phyloP scores from a whole-genome alignment of 2,329 filamentous ascomycete genomes.

The Hypoxylon sp. region DNA sequence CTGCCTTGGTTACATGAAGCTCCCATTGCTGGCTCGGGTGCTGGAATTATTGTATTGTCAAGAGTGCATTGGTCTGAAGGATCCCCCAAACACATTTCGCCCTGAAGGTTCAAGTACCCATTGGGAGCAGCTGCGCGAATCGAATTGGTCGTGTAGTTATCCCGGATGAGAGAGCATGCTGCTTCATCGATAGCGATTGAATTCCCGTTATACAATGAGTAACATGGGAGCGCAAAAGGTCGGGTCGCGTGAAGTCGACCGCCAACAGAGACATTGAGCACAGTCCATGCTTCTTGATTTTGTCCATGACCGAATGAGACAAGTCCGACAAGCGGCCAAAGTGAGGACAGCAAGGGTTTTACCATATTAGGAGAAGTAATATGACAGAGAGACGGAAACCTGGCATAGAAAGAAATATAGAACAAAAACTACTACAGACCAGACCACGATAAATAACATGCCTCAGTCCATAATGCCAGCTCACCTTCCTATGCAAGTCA shows the following conservation, averaged over 20 bases:
- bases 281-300: conserved; percentile 16
- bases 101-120: conserved; percentile 51
- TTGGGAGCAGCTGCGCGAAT: conserved; percentile 45
- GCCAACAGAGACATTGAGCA: conserved; percentile 43
- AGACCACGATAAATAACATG: neutral
- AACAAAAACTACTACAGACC: neutral
- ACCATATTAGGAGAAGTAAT: conserved; percentile 4
- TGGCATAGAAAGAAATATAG: neutral
- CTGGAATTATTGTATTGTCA: conserved; percentile 44
- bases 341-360: neutral
- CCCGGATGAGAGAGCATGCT: conserved; percentile 46
- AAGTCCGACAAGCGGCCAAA: conserved; percentile 15
- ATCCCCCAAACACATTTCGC: conserved; percentile 50
- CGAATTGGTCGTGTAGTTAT: conserved; percentile 49
- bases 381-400: neutral
- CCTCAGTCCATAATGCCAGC: neutral
- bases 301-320: conserved; percentile 16
- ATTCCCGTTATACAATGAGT: conserved; percentile 49
- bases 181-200: conserved; percentile 36
- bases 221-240: conserved; percentile 52
- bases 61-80: conserved; percentile 51
- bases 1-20: conserved; percentile 50
- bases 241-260: conserved; percentile 42
- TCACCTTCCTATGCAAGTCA: neutral
- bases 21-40: conserved; percentile 41